Conservation (phyloP, 257 asterid species). For the Solanum virginianum region DNA sequence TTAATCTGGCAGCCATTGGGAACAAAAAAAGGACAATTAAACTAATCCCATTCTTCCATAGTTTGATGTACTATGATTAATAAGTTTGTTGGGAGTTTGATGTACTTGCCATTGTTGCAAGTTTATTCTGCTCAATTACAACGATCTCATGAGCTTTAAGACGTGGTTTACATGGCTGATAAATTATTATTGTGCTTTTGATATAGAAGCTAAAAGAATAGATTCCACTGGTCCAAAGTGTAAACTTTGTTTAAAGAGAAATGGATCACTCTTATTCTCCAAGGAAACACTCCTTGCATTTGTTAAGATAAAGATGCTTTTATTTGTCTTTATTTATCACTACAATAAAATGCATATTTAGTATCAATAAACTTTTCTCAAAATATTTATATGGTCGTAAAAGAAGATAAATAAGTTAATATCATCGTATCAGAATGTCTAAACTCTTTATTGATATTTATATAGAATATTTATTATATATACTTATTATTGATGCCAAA, state of each 20-base stretch:
- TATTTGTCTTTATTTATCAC: neutral
- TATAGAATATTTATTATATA: no score
- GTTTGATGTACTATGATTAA: neutral
- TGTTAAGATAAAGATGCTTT: neutral
- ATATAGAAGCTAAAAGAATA: neutral
- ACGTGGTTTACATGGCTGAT: neutral
- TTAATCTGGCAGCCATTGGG: constrained; percentile 14
- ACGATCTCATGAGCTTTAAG: neutral
- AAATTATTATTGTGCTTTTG: neutral
- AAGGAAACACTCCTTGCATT: neutral
- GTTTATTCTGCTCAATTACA: neutral
- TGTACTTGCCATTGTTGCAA: neutral
- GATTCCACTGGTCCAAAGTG: neutral
- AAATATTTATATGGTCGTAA: no score
- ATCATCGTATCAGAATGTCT: no score
- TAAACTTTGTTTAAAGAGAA: neutral
- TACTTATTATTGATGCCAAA: no score
- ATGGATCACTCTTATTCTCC: neutral
- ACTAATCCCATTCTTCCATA: neutral
- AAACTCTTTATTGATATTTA: no score
- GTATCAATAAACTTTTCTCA: no score
- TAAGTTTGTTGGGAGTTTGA: neutral
- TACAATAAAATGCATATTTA: no score
- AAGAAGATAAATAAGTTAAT: no score
- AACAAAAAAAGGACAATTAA: constrained; percentile 1